Base-by-base conservation (phyloP, 2,329 filamentous ascomycete species). In the Diaporthe vaccinii region DNA sequence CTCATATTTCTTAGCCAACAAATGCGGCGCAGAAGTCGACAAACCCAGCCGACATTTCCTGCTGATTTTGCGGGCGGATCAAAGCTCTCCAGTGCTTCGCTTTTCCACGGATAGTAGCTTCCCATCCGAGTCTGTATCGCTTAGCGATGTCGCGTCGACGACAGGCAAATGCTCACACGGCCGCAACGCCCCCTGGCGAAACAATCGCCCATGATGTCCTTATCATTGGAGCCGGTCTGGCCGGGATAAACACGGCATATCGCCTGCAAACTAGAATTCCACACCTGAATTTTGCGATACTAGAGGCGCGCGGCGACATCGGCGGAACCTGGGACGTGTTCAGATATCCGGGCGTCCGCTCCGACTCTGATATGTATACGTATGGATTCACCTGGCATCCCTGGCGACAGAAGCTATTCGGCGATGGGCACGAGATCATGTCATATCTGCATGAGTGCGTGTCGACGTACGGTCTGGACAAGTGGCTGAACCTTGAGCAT, bases 371-470 rank as follows among this genome's bases (percentile, higher is more conserved):
- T 79, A 84, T 92, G 15, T 88, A 88, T 78, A 91, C 90, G 0
- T 92, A 91, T 76, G 90, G 90, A 20, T 95, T 95, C 78, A 83
- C 89, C 1, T 95, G 93, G 91, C 88, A 90, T 58, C 92, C 92
- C 0, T 95, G 93, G 93, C 84, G 84, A 15, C 84, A 89, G 28
- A 79, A 85, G 5, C 83, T 87, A 2, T 87, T 92, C 71, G 89
- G 88, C 1, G 84, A 86, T 4, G 90, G 89, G 0, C 78, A 82
- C 6, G 83, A 87, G 55, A 92, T 93, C 79, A 84, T 83, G 51
- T 79, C 85, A 3, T 93, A 93, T 78, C 82, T 93, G 69, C 80
- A 84, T 25, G 84, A 87, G 58, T 89, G 89, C 0, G 88, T 89
- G 0, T 79, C 82, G 25, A 83, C 85, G 41, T 83, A 85, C 44